These are phyloP conservation scores for Ciborinia camelliae DNA, from an alignment of 2,329 filamentous ascomycete genomes.

Conservation along the genomic window DNA sequence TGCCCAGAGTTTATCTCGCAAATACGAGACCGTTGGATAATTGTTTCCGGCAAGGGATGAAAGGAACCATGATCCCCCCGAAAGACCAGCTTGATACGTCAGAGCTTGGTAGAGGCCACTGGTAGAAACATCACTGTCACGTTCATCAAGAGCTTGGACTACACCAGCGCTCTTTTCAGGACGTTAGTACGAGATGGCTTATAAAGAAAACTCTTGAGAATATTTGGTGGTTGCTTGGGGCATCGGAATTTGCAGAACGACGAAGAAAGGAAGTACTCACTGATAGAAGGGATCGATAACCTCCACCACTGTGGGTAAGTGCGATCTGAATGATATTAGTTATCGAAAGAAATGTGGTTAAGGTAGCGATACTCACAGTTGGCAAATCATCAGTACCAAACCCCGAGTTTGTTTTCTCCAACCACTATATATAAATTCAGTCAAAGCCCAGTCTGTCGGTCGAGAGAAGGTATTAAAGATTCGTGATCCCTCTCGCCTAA, in stretches of 20 bases:
- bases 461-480: not conserved
- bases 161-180: slow-evolving; percentile 31
- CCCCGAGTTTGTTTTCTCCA: slow-evolving; percentile 35
- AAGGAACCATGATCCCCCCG: slow-evolving; percentile 47
- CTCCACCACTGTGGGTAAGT: slow-evolving; percentile 39
- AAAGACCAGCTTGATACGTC: slow-evolving; percentile 46
- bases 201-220: not conserved
- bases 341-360: not conserved
- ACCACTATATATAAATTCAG: slow-evolving; percentile 14
- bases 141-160: slow-evolving; percentile 38
- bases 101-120: slow-evolving; percentile 45
- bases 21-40: slow-evolving; percentile 43
- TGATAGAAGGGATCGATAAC: slow-evolving; percentile 34
- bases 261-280: slow-evolving; percentile 16
- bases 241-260: no score
- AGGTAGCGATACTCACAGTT: slow-evolving; percentile 26
- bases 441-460: not conserved
- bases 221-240: not conserved
- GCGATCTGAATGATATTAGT: slow-evolving; percentile 35
- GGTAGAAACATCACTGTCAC: slow-evolving; percentile 41
- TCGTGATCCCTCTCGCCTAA: not conserved
- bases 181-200: not conserved
- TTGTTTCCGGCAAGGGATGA: slow-evolving; percentile 46
- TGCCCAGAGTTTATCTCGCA: slow-evolving; percentile 43
- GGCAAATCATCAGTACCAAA: slow-evolving; percentile 41